Base-by-base conservation (phyloP, 257 asterid genomes). In the Salvia miltiorrhiza region DNA sequence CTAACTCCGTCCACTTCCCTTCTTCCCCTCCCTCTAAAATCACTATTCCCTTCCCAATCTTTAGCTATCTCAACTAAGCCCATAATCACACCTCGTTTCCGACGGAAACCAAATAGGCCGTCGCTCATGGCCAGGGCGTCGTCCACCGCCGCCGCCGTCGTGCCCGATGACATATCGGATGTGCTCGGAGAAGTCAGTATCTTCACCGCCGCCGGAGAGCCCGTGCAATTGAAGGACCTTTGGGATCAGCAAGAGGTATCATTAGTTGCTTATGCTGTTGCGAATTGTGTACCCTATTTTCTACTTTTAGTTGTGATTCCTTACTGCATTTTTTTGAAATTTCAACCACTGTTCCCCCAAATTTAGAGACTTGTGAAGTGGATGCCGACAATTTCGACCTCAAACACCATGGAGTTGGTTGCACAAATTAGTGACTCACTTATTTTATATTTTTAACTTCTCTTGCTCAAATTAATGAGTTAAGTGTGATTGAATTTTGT, bases 191-290 rank as follows among this genome's bases (percentile, higher is more conserved):
- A 82, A 49, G 84, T 90, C 40, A 75, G 74, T 68, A 85, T 92
- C 70, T 86, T 90, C 74, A 86, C 88, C 14, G 91, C 90, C 61
- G 47, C 87, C 57, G 98, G 91, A 8, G 85, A 83, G 45, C 80
- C 88, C 1, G 93, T 92, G 78, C 82, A 79, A 67, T 92, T 92
- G 71, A 75, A 82, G 73, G 79, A 85, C 43, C 91, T 92, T 8
- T 90, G 90, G 97, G 96, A 92, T 82, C 95, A 88, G 80, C 78
- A 81, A 30, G 87, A 88, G 90, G 98, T 91, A 26, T 30, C 10
- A 0, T 48, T 65, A 61, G 16, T 49, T 24, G 45, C 7, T 45
- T 33, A 3, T 20, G 5, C 37, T 33, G 7, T 16, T 59, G 30
- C 30, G 9, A 50, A 50, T 11, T 50, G 28, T 20, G 57, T 47